These are phyloP conservation scores for Plasmodium ovale DNA, from an alignment of 169 alveolate genomes.

Conservation along the genomic window DNA sequence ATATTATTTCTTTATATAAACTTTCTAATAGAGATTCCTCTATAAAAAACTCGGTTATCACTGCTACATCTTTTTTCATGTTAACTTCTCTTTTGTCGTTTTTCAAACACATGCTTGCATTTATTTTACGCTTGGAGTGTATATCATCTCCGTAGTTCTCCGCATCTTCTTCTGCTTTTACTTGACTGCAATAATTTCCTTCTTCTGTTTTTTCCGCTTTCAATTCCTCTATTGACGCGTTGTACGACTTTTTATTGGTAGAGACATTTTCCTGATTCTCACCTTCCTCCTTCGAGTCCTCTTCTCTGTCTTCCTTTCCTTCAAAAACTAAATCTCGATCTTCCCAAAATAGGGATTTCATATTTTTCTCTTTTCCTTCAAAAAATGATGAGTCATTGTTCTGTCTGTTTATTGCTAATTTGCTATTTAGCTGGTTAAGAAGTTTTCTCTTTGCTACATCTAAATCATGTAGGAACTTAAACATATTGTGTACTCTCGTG, in stretches of 20 bases:
- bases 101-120: too few relatives aligned
- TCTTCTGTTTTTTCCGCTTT: too few relatives aligned
- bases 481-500: background rate
- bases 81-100: background rate
- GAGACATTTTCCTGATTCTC: too few relatives aligned
- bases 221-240: too few relatives aligned
- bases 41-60: background rate
- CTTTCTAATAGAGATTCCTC: background rate
- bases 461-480: slow-evolving; percentile 26
- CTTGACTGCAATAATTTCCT: too few relatives aligned
- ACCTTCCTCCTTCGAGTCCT: background rate
- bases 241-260: too few relatives aligned
- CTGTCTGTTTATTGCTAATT: slow-evolving; percentile 4
- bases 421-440: slow-evolving; percentile 14
- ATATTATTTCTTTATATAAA: background rate
- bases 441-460: slow-evolving; percentile 45
- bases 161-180: background rate
- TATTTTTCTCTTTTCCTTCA: slow-evolving; percentile 4
- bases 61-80: background rate
- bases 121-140: too few relatives aligned
- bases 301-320: background rate
- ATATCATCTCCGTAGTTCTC: too few relatives aligned
- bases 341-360: background rate
- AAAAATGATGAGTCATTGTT: slow-evolving; percentile 17
- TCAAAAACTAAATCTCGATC: background rate